A percentile compares a stretch with the other conserved stretches of the same genome.
phyloP scores from a whole-genome alignment of 2,329 filamentous ascomycete genomes.

The Blumeriella jaapii region DNA sequence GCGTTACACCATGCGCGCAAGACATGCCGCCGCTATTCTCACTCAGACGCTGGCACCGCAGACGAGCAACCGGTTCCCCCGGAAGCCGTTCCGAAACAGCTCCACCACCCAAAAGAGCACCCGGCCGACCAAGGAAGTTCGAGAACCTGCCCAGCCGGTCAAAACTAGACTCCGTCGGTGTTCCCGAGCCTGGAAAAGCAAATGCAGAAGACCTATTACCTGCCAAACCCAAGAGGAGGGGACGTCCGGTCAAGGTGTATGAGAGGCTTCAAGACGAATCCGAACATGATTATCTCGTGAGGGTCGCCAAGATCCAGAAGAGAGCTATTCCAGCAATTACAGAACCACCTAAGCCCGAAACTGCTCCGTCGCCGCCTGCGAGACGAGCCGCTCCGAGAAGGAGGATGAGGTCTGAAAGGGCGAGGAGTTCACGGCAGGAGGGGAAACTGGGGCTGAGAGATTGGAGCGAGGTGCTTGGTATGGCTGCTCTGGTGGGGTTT shows the following conservation, averaged over 20 bases:
- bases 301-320: slow-evolving; percentile 34
- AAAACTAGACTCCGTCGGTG: background rate
- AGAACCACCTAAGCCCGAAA: slow-evolving; percentile 2
- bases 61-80: slow-evolving; percentile 15
- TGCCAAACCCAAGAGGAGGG: slow-evolving; percentile 16
- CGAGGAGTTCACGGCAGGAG: slow-evolving; percentile 2
- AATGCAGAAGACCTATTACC: slow-evolving; percentile 8
- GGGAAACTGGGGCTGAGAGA: slow-evolving; percentile 36
- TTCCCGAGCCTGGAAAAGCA: background rate
- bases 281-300: slow-evolving; percentile 34
- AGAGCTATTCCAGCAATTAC: slow-evolving; percentile 31
- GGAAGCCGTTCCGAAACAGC: slow-evolving; percentile 1
- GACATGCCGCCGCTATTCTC: slow-evolving; percentile 33
- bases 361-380: background rate
- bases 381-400: slow-evolving; percentile 6
- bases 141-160: slow-evolving; percentile 13
- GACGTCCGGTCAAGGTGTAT: slow-evolving; percentile 22
- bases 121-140: slow-evolving; percentile 20
- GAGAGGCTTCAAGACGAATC: slow-evolving; percentile 21
- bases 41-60: slow-evolving; percentile 24
- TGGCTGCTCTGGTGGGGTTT: slow-evolving; percentile 67
- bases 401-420: slow-evolving; percentile 6
- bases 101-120: slow-evolving; percentile 7
- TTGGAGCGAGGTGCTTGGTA: slow-evolving; percentile 76
- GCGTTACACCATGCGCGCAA: slow-evolving; percentile 58